A percentile compares a stretch with the other conserved stretches of the same genome.
These are phyloP conservation scores for Striga asiatica DNA, from an alignment of 257 asterid genomes.

Conservation along the genomic window DNA sequence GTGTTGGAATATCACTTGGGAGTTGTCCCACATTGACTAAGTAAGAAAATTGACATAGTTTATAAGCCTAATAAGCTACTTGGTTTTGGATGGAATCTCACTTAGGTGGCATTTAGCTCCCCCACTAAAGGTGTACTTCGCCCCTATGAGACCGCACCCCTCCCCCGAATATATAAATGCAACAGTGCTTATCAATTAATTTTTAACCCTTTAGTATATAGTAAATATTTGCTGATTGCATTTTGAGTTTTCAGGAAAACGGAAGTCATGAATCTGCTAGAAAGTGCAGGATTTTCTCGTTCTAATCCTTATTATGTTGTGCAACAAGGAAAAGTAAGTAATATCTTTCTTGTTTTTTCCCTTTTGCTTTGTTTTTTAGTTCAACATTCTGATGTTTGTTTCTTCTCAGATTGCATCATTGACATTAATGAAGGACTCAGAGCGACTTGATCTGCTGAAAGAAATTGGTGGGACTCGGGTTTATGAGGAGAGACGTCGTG, in stretches of 20 bases:
- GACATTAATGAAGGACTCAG: conserved; percentile 91
- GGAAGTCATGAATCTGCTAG: conserved; percentile 96
- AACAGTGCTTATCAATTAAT: too few species aligned
- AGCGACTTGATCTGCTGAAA: conserved; percentile 92
- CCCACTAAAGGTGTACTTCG: too few species aligned
- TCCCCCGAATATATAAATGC: too few species aligned
- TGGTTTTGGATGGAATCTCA: too few species aligned
- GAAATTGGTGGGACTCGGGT: conserved; percentile 99
- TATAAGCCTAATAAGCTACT: too few species aligned
- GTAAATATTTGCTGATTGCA: conserved; percentile 14
- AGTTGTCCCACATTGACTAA: too few species aligned
- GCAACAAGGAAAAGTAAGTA: conserved; percentile 91
- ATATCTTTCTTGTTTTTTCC: conserved; percentile 4
- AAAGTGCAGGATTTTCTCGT: conserved; percentile 99
- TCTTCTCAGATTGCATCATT: conserved; percentile 68
- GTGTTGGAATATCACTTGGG: too few species aligned
- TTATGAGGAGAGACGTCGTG: conserved; percentile 97
- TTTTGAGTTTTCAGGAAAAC: conserved; percentile 64
- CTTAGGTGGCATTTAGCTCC: too few species aligned
- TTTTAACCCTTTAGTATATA: background rate
- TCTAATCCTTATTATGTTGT: conserved; percentile 98
- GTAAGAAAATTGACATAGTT: too few species aligned
- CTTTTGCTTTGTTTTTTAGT: conserved; percentile 6
- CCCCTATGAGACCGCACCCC: too few species aligned
- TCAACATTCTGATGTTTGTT: conserved; percentile 24